A percentile compares a stretch with the other conserved stretches of the same genome.
Conservation (phyloP, 257 asterid genomes). For the Solanum rostratum region DNA sequence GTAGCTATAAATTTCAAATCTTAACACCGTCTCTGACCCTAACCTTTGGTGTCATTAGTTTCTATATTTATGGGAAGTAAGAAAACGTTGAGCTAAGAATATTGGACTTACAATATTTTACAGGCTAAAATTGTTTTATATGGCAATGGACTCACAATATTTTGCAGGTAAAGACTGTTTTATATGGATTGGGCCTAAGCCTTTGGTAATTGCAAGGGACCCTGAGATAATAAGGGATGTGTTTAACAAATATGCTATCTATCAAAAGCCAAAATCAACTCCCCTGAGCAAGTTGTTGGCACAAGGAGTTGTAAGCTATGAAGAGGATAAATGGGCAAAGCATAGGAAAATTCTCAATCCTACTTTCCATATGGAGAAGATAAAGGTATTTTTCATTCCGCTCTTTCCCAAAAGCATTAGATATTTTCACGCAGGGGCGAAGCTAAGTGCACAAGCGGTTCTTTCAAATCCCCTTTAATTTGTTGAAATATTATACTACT, state of each 20-base stretch:
- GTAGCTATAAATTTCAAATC: background rate
- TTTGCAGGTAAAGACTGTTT: constrained; percentile 28
- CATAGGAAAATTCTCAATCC: constrained; percentile 50
- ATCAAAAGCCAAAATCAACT: constrained; percentile 16
- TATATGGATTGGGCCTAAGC: constrained; percentile 43
- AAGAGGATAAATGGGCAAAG: constrained; percentile 42
- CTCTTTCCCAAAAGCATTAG: background rate
- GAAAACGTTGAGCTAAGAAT: background rate
- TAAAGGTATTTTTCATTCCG: background rate
- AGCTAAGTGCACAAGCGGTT: background rate
- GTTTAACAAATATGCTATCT: constrained; percentile 12
- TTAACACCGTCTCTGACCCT: background rate
- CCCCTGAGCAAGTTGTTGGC: constrained; percentile 24
- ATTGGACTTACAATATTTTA: too few species aligned
- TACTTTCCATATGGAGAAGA: constrained; percentile 41
- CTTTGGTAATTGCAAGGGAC: constrained; percentile 21
- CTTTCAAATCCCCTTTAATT: background rate
- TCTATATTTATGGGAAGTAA: background rate
- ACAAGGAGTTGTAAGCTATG: constrained; percentile 23
- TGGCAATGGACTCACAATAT: background rate
- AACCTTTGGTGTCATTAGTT: background rate
- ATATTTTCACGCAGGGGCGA: background rate
- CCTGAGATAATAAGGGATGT: constrained; percentile 38
- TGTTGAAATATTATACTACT: background rate
- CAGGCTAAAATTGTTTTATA: too few species aligned